Evolutionary conservation across 495 filamentous ascomycete genomes (phyloP), one percentile per base, ranked within the genome.

Genomic region (Recurvomyces mirabilis): DNA sequence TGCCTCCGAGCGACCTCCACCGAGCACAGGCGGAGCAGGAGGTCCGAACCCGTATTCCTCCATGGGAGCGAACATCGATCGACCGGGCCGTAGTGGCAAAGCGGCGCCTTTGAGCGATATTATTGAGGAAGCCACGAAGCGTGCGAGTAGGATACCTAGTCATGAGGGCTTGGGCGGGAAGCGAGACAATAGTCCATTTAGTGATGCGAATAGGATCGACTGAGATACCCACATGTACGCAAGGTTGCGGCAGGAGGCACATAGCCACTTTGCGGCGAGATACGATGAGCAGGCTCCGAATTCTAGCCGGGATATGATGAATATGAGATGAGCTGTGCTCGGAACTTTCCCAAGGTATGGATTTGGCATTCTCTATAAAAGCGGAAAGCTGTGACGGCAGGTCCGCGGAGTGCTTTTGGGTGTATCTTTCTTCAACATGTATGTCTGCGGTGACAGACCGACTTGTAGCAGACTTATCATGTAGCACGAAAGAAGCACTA

Each of bases 101-200:
- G 39, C 4, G 10, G 26, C 17, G 15, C 37, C 17, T 26, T 54
- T 56, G 46, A 57, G 41, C 31, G 58, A 60, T 4, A 57, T 63
- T 21, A 52, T 52, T 12, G 63, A 65, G 35, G 61, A 65, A 47
- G 57, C 55, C 9, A 59, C 54, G 5, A 56, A 53, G 37, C 32
- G 60, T 13, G 56, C 51, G 11, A 62, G 57, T 35, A 18, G 45
- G 21, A 45, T 53, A 24, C 48, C 51, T 1, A 50, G 21, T 5
- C 37, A 44, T 25, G 38, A 36, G 33, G 47, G 47, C 2, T 15
- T 42, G 20, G 36, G 47, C 22, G 36, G 51, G 2, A 46, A 24
- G 36, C 18, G 54, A 39, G 43, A 43, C 12, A 18, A 20, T 18
- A 48, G 51, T 33, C 54, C 54, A 18, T 57, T 57, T 40, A 17